Percentiles rank a stretch among this genome's conserved stretches.
Conservation (phyloP, 2,329 filamentous ascomycete species). For the Cladophialophora psammophila region DNA sequence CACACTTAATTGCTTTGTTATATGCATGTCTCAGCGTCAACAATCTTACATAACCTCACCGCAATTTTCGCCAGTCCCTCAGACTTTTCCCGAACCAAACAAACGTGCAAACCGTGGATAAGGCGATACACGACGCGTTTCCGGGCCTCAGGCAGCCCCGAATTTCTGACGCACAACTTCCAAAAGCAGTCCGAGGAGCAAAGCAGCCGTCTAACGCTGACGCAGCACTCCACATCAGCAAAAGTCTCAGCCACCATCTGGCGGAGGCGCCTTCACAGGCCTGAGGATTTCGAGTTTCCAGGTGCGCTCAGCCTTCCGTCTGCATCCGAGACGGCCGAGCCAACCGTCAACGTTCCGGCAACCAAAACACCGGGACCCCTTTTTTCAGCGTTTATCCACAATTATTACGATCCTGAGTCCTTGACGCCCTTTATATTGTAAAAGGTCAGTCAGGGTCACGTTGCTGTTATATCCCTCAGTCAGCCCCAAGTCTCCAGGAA, state of each 20-base stretch:
- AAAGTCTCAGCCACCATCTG: slow-evolving; percentile 17
- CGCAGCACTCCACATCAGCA: slow-evolving; percentile 32
- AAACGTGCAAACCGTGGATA: slow-evolving; percentile 7
- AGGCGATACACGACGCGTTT: slow-evolving; percentile 12
- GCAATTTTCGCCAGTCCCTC: slow-evolving; percentile 10
- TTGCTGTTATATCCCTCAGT: slow-evolving; percentile 23
- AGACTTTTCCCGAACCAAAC: slow-evolving; percentile 11
- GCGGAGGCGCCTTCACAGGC: neutral
- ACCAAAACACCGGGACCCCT: slow-evolving; percentile 8
- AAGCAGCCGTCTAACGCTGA: slow-evolving; percentile 29
- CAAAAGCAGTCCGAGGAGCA: slow-evolving; percentile 17
- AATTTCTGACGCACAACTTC: slow-evolving; percentile 18
- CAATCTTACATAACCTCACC: slow-evolving; percentile 29
- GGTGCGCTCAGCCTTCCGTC: slow-evolving; percentile 29
- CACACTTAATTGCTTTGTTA: slow-evolving; percentile 13
- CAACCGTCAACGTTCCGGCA: slow-evolving; percentile 26
- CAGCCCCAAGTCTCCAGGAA: slow-evolving; percentile 10
- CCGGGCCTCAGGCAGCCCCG: slow-evolving; percentile 13
- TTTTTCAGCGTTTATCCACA: slow-evolving; percentile 17
- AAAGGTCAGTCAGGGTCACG: slow-evolving; percentile 19
- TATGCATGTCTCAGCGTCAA: slow-evolving; percentile 27
- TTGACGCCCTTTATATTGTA: slow-evolving; percentile 8
- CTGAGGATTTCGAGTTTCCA: slow-evolving; percentile 2
- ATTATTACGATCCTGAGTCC: slow-evolving; percentile 11
- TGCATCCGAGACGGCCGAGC: slow-evolving; percentile 31